A percentile compares a stretch with the other conserved stretches of the same genome.
Evolutionary conservation across 202 grass and related monocot genomes (phyloP).

Genomic region (Zoysia matrella): DNA sequence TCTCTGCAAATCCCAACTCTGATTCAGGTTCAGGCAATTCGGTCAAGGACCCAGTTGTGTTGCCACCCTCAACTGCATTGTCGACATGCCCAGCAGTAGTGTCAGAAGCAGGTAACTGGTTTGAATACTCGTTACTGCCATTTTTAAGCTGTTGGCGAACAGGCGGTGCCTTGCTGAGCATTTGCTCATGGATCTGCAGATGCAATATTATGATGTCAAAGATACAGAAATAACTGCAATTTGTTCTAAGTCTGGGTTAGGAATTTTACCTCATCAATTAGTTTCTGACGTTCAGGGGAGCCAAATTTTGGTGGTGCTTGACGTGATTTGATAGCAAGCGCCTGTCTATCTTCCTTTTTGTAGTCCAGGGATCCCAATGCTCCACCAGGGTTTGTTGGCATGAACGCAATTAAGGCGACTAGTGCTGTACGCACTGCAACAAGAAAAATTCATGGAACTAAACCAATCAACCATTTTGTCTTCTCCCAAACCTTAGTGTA

Average conservation of each 20-base stretch:
- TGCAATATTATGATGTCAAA: conserved; percentile 29
- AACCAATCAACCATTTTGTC: neutral
- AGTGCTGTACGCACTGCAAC: conserved; percentile 86
- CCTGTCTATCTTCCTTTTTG: conserved; percentile 85
- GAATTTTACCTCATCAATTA: conserved; percentile 88
- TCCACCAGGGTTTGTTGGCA: conserved; percentile 92
- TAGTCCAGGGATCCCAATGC: conserved; percentile 94
- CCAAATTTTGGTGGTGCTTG: conserved; percentile 83
- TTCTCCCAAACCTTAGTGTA: neutral
- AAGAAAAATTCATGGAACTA: neutral
- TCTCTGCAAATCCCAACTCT: conserved; percentile 41
- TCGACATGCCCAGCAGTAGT: conserved; percentile 35
- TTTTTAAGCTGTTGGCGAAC: conserved; percentile 57
- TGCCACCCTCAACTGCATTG: conserved; percentile 35
- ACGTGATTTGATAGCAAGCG: conserved; percentile 82
- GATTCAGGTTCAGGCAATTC: conserved; percentile 10
- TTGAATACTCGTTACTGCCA: conserved; percentile 31
- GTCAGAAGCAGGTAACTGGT: conserved; percentile 30
- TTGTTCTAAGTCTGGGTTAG: neutral
- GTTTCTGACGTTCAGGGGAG: conserved; percentile 80
- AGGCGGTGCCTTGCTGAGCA: conserved; percentile 78
- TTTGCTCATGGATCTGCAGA: conserved; percentile 82
- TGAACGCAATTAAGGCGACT: conserved; percentile 96
- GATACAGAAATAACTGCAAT: neutral
- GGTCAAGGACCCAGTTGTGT: conserved; percentile 31